phyloP scores from a whole-genome alignment of 1,139 yeast genomes.

The Taphrina deformans region DNA sequence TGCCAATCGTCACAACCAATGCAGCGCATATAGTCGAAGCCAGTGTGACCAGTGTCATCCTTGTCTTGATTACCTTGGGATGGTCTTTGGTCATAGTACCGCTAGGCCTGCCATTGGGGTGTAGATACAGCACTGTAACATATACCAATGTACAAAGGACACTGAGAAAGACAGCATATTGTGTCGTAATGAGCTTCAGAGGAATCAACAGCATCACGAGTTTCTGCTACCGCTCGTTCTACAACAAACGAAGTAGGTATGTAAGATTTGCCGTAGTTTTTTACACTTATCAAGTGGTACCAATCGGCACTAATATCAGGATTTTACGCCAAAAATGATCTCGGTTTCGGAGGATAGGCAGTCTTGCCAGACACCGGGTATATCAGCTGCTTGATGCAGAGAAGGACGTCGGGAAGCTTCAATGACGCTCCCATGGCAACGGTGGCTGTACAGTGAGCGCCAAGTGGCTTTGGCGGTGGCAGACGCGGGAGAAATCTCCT shows the following conservation, averaged over 20 bases:
- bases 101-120: slow-evolving; percentile 43
- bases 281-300: too few relatives aligned
- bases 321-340: too few relatives aligned
- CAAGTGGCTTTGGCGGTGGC: background rate
- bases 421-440: background rate
- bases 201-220: background rate
- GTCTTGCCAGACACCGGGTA: too few relatives aligned
- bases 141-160: slow-evolving; percentile 41
- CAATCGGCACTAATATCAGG: too few relatives aligned
- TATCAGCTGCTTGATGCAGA: background rate
- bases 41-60: slow-evolving; percentile 48
- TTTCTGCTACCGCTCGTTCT: background rate
- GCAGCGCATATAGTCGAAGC: slow-evolving; percentile 44
- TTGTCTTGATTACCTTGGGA: slow-evolving; percentile 47
- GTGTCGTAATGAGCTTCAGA: slow-evolving; percentile 14
- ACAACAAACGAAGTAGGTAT: too few relatives aligned
- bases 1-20: slow-evolving; percentile 44
- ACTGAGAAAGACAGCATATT: slow-evolving; percentile 43
- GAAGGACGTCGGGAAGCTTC: too few relatives aligned
- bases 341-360: too few relatives aligned
- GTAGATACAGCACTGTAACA: slow-evolving; percentile 45
- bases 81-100: slow-evolving; percentile 43
- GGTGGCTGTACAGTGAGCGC: background rate
- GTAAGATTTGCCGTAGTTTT: too few relatives aligned
- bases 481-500: background rate